Conservation (phyloP, 2,329 filamentous ascomycete genomes). For the Fusarium domesticum region DNA sequence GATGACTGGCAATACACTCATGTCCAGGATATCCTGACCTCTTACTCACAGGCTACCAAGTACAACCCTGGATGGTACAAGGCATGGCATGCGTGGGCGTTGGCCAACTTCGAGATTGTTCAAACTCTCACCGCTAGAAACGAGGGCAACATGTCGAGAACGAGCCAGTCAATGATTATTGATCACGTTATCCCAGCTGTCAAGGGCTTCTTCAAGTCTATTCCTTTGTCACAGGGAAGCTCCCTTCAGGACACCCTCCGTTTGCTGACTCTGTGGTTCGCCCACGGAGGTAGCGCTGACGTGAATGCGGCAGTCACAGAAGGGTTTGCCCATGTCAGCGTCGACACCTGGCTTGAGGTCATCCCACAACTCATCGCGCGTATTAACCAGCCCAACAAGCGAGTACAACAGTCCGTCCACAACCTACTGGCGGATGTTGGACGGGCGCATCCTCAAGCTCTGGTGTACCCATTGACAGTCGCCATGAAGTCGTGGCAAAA, state of each 20-base stretch:
- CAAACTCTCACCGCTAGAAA: conserved; percentile 70
- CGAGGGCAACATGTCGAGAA: conserved; percentile 47
- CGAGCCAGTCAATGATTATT: conserved; percentile 65
- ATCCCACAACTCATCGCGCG: conserved; percentile 96
- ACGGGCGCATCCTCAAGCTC: conserved; percentile 87
- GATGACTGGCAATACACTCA: conserved; percentile 86
- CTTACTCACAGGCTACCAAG: conserved; percentile 86
- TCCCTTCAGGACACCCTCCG: conserved; percentile 94
- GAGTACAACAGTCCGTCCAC: conserved; percentile 87
- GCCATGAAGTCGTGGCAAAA: conserved; percentile 92
- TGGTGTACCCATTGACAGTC: conserved; percentile 96
- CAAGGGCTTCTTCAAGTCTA: conserved; percentile 95
- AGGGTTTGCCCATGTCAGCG: conserved; percentile 85
- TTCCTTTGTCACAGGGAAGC: conserved; percentile 84
- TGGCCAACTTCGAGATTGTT: conserved; percentile 98
- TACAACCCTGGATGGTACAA: conserved; percentile 98
- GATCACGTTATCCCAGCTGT: conserved; percentile 94
- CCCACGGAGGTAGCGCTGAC: conserved; percentile 81
- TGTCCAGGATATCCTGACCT: conserved; percentile 83
- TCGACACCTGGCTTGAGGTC: conserved; percentile 98
- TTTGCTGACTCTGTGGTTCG: conserved; percentile 92
- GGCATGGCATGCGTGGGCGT: conserved; percentile 97
- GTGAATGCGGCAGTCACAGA: conserved; percentile 87
- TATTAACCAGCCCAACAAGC: conserved; percentile 91
- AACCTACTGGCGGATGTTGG: conserved; percentile 90